A percentile compares a stretch with the other conserved stretches of the same genome.
Evolutionary conservation across 75 land plant genomes (phyloP).

Genomic region (Sequoiadendron giganteum): DNA sequence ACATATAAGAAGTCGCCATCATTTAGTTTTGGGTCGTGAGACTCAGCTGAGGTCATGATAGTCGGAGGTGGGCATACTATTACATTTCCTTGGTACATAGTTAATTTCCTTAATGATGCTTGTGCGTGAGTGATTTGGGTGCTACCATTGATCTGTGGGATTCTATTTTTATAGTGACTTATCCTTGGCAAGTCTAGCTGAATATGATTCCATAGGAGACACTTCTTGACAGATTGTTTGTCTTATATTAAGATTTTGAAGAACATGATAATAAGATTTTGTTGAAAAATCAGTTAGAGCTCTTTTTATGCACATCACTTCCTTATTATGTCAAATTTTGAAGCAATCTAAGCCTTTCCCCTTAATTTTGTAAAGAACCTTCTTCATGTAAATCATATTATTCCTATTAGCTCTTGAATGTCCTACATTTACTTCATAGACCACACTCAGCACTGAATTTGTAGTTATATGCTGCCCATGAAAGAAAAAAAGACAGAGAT

Average conservation of each 20-base stretch:
- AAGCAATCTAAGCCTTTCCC: background rate
- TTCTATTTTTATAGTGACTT: background rate
- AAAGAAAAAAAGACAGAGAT: background rate
- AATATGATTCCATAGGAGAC: background rate
- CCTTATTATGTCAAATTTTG: background rate
- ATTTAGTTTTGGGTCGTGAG: no score
- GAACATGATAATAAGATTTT: background rate
- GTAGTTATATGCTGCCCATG: background rate
- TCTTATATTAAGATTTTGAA: background rate
- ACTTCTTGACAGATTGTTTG: background rate
- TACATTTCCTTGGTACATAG: background rate
- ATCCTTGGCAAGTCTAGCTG: background rate
- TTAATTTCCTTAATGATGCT: background rate
- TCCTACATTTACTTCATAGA: background rate
- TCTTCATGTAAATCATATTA: background rate
- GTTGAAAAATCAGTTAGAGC: constrained; percentile 3
- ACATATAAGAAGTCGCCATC: no score
- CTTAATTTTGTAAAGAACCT: background rate
- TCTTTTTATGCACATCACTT: background rate
- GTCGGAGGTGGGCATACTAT: constrained; percentile 21
- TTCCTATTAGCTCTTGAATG: background rate
- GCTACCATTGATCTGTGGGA: background rate
- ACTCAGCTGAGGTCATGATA: no score
- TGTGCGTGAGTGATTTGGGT: background rate
- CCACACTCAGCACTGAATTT: background rate